phyloP scores from a whole-genome alignment of 331 rosid genomes.

The Malus hybrid region DNA sequence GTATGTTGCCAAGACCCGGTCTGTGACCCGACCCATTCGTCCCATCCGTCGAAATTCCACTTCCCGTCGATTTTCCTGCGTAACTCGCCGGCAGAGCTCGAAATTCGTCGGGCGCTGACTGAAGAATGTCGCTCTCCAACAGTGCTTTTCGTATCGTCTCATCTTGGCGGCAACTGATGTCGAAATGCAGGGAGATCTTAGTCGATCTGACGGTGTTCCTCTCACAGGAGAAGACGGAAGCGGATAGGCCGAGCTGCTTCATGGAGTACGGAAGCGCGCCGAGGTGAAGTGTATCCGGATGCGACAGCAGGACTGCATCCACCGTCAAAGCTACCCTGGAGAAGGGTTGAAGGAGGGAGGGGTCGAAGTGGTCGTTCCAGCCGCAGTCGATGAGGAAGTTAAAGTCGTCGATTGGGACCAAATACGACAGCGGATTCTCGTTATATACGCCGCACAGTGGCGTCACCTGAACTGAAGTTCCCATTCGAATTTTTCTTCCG shows the following conservation, averaged over 20 bases:
- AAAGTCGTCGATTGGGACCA: slow-evolving; percentile 83
- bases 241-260: slow-evolving; percentile 77
- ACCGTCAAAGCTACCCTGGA: slow-evolving; percentile 79
- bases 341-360: slow-evolving; percentile 79
- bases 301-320: slow-evolving; percentile 88
- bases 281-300: slow-evolving; percentile 87
- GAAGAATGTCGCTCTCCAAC: slow-evolving; percentile 24
- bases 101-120: neutral
- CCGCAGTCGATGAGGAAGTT: slow-evolving; percentile 91
- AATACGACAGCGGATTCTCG: slow-evolving; percentile 84
- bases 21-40: no score
- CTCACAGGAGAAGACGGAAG: slow-evolving; percentile 44
- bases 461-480: slow-evolving; percentile 83
- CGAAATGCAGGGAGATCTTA: slow-evolving; percentile 33
- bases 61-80: slow-evolving; percentile 5
- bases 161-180: slow-evolving; percentile 16
- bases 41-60: slow-evolving; percentile 13
- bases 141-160: slow-evolving; percentile 22
- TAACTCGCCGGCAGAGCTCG: slow-evolving; percentile 9
- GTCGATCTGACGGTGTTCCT: slow-evolving; percentile 20
- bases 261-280: slow-evolving; percentile 87
- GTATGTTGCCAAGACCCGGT: neutral
- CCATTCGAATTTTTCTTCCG: slow-evolving; percentile 32
- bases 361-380: slow-evolving; percentile 93
- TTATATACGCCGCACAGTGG: slow-evolving; percentile 88